These are phyloP conservation scores for Ophioceras dolichostomum DNA, from an alignment of 2,329 filamentous ascomycete species.

Conservation along the genomic window DNA sequence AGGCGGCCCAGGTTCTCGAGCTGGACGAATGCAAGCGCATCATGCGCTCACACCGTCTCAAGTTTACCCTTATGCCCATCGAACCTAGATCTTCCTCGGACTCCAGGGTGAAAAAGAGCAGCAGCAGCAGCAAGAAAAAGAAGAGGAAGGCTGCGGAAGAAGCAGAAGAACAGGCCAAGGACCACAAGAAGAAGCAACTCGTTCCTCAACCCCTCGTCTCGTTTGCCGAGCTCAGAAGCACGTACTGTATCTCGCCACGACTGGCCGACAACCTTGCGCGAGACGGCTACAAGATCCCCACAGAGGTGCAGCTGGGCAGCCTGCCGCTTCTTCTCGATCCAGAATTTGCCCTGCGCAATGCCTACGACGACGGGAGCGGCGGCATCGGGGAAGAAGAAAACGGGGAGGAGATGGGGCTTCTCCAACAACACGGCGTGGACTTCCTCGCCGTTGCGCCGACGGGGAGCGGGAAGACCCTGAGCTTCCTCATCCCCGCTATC, in stretches of 20 bases:
- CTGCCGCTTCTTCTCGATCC: constrained; percentile 64
- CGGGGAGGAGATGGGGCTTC: constrained; percentile 19
- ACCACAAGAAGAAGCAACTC: constrained; percentile 46
- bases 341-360: constrained; percentile 31
- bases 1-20: constrained; percentile 33
- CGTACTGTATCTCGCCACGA: constrained; percentile 61
- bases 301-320: constrained; percentile 83
- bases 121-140: constrained; percentile 34
- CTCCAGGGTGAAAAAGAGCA: constrained; percentile 28
- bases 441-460: constrained; percentile 86
- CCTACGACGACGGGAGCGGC: constrained; percentile 10
- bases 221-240: constrained; percentile 59
- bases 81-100: no score
- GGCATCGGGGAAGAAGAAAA: constrained; percentile 2
- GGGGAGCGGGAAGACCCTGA: constrained; percentile 91
- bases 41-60: constrained; percentile 70
- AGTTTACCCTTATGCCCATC: no score
- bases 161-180: constrained; percentile 28
- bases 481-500: constrained; percentile 80
- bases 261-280: constrained; percentile 66
- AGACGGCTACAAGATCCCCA: constrained; percentile 82
- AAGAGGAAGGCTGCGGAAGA: constrained; percentile 29
- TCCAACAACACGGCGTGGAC: no score
- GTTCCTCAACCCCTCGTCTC: constrained; percentile 69
- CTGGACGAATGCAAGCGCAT: constrained; percentile 63